Evolutionary conservation across 345 rosid species (phyloP).

Genomic region (Hypericum androsaemum): DNA sequence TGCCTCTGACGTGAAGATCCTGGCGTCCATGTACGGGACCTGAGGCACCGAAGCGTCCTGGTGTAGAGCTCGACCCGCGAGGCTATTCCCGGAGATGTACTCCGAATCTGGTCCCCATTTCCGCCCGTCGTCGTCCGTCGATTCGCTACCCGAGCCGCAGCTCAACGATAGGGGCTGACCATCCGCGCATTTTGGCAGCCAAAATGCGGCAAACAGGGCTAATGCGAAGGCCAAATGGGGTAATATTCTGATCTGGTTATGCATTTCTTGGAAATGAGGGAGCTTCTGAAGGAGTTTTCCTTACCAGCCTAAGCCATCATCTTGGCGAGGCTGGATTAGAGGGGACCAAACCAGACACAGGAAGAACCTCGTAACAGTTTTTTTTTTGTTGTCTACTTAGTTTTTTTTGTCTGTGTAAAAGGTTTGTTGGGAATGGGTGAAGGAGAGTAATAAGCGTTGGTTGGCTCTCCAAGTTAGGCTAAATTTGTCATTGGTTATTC

Average conservation of each 20-base stretch:
- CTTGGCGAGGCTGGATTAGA: slow-evolving; percentile 13
- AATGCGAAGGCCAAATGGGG: slow-evolving; percentile 8
- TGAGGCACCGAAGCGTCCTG: slow-evolving; percentile 64
- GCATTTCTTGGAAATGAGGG: background rate
- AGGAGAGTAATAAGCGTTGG: slow-evolving; percentile 14
- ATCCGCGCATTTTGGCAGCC: background rate
- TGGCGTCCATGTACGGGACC: slow-evolving; percentile 66
- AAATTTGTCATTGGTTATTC: no score
- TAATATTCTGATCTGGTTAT: no score
- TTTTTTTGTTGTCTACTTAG: background rate
- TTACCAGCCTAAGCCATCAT: background rate
- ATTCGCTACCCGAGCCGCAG: slow-evolving; percentile 44
- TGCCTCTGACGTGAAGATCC: slow-evolving; percentile 46
- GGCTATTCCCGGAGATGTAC: slow-evolving; percentile 27
- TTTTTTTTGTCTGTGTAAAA: background rate
- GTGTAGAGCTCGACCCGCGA: slow-evolving; percentile 34
- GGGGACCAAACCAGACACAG: slow-evolving; percentile 11
- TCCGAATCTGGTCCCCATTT: slow-evolving; percentile 52
- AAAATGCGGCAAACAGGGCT: slow-evolving; percentile 14
- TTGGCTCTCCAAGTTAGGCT: background rate
- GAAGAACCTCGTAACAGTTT: background rate
- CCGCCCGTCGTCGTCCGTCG: slow-evolving; percentile 47
- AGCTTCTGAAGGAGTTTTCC: background rate
- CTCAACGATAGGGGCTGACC: slow-evolving; percentile 23
- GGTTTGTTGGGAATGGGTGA: slow-evolving; percentile 13